Evolutionary conservation across 768 basidiomycete species (phyloP).

Genomic region (Calocera cornea): DNA sequence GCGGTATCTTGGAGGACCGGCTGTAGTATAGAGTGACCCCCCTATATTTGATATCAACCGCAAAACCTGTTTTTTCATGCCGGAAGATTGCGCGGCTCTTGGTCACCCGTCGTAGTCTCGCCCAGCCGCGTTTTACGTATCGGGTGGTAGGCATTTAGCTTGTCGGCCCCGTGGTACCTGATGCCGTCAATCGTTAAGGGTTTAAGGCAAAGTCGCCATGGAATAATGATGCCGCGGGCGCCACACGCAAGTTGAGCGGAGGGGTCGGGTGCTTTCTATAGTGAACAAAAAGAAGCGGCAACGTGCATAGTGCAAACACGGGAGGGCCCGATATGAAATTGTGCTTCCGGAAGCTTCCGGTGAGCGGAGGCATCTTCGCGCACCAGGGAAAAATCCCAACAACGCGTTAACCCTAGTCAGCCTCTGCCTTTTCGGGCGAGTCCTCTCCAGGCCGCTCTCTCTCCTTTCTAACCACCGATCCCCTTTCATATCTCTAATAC

Average conservation of each 20-base stretch:
- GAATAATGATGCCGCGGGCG: constrained; percentile 6
- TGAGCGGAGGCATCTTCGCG: not conserved
- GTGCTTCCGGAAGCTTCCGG: constrained; percentile 2
- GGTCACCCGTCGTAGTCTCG: not conserved
- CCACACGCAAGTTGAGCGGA: not conserved
- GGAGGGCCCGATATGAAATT: constrained; percentile 1
- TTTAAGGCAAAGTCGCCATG: not conserved
- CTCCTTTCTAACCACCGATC: not conserved
- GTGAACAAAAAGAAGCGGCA: constrained; percentile 6
- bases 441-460: not conserved
- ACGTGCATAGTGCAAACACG: not conserved
- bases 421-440: constrained; percentile 2
- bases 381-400: constrained; percentile 2
- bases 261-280: not conserved
- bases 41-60: constrained; percentile 2
- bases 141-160: no score
- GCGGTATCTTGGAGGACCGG: constrained; percentile 5
- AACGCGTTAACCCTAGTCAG: constrained; percentile 4
- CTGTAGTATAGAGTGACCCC: not conserved
- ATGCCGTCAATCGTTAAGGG: constrained; percentile 3
- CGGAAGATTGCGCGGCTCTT: not conserved
- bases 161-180: not conserved
- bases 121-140: no score
- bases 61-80: not conserved
- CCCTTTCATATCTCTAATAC: not conserved